Evolutionary conservation across 148 eudicot species (phyloP).

Genomic region (Talinum fruticosum): DNA sequence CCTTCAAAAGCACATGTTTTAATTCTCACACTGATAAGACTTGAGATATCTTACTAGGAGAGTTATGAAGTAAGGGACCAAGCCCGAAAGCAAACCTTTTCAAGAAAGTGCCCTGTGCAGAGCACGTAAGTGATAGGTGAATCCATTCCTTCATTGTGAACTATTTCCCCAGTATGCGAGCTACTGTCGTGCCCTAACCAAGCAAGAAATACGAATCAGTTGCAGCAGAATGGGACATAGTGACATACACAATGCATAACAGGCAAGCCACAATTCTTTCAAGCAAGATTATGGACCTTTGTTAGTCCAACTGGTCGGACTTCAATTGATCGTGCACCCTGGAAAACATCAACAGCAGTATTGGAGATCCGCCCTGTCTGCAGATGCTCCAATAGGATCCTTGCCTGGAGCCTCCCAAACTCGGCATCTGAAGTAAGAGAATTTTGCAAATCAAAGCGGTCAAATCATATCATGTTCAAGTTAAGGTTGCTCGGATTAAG

Average conservation of each 20-base stretch:
- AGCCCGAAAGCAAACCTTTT: slow-evolving; percentile 44
- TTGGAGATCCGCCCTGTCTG: slow-evolving; percentile 81
- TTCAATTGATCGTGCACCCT: slow-evolving; percentile 76
- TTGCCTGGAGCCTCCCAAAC: slow-evolving; percentile 76
- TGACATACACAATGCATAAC: neutral
- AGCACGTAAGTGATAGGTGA: slow-evolving; percentile 74
- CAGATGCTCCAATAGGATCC: slow-evolving; percentile 75
- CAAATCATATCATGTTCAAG: neutral
- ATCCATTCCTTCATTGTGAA: slow-evolving; percentile 44
- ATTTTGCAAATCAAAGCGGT: neutral
- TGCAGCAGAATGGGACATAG: too few species aligned
- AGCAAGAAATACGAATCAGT: neutral
- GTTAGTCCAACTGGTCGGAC: slow-evolving; percentile 81
- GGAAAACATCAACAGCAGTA: slow-evolving; percentile 72
- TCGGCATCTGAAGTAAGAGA: slow-evolving; percentile 44
- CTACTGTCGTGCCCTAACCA: slow-evolving; percentile 68
- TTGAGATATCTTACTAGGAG: too few species aligned
- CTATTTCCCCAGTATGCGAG: slow-evolving; percentile 74
- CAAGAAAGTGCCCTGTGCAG: slow-evolving; percentile 76
- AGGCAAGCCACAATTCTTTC: neutral
- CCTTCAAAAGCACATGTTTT: too few species aligned
- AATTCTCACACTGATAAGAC: too few species aligned
- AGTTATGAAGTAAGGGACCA: too few species aligned
- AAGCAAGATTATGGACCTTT: slow-evolving; percentile 39
- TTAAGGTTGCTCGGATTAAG: too few species aligned